Evolutionary conservation across 2,329 filamentous ascomycete species (phyloP).

Genomic region (Stagonosporopsis chrysanthemi): DNA sequence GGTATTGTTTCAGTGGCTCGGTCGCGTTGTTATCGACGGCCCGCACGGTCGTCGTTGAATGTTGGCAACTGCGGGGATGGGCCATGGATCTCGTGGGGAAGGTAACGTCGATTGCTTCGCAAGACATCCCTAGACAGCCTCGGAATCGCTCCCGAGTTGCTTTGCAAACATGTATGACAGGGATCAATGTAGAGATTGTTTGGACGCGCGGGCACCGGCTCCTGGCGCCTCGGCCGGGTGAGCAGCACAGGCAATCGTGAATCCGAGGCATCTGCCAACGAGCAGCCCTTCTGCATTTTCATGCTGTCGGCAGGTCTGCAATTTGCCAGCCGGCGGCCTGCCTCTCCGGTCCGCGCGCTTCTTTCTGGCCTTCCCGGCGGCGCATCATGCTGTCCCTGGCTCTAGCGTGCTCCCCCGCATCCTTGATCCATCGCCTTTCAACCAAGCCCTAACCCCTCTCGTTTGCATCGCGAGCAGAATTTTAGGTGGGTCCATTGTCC

Average conservation of each 20-base stretch:
- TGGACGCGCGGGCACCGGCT: constrained; percentile 8
- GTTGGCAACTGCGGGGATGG: constrained; percentile 16
- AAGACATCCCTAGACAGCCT: background rate
- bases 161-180: background rate
- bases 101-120: constrained; percentile 12
- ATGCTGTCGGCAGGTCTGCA: constrained; percentile 9
- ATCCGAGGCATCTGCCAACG: background rate
- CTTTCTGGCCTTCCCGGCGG: constrained; percentile 15
- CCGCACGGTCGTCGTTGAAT: constrained; percentile 17
- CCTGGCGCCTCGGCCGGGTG: constrained; percentile 34
- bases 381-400: constrained; percentile 25
- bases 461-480: constrained; percentile 28
- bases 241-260: constrained; percentile 21
- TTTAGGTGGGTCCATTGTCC: constrained; percentile 26
- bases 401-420: constrained; percentile 33
- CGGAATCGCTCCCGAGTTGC: constrained; percentile 4
- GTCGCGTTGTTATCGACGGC: constrained; percentile 24
- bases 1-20: constrained; percentile 24
- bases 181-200: background rate
- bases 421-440: constrained; percentile 18
- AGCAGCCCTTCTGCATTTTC: background rate
- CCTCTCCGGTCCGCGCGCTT: constrained; percentile 19
- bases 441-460: constrained; percentile 23
- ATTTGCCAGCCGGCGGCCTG: constrained; percentile 16
- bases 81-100: constrained; percentile 15